These are phyloP conservation scores for Debaryomyces sp. DNA, from an alignment of 1,139 yeast genomes.

Conservation along the genomic window DNA sequence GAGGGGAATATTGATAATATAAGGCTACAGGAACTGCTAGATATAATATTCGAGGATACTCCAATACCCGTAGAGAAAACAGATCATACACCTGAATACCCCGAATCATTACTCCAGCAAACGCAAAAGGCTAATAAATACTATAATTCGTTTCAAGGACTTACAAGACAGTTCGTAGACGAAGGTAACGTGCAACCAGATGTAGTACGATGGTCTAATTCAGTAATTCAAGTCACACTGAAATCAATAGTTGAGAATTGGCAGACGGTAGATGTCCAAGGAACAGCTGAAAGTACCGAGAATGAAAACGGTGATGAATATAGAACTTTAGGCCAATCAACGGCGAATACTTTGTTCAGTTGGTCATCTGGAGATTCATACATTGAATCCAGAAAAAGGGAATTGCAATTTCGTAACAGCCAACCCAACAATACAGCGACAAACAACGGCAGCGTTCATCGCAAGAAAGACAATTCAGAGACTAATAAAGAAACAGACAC, in stretches of 20 bases:
- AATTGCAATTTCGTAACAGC: slow-evolving; percentile 18
- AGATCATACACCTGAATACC: slow-evolving; percentile 22
- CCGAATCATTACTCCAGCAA: slow-evolving; percentile 40
- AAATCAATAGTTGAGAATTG: slow-evolving; percentile 33
- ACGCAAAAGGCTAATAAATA: slow-evolving; percentile 33
- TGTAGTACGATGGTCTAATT: slow-evolving; percentile 39
- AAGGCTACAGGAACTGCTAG: slow-evolving; percentile 2
- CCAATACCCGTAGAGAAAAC: neutral
- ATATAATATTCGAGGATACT: slow-evolving; percentile 5
- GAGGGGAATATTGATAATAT: neutral
- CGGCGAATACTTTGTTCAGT: slow-evolving; percentile 41
- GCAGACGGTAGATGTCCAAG: slow-evolving; percentile 20
- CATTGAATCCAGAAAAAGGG: slow-evolving; percentile 35
- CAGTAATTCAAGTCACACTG: slow-evolving; percentile 33
- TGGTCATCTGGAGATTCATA: slow-evolving; percentile 51
- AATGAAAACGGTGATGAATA: neutral
- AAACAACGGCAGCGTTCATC: neutral
- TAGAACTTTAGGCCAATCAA: slow-evolving; percentile 9
- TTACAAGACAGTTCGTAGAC: slow-evolving; percentile 37
- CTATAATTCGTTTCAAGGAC: slow-evolving; percentile 38
- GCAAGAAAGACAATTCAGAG: slow-evolving; percentile 7
- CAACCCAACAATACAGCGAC: slow-evolving; percentile 2
- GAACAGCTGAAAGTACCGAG: slow-evolving; percentile 1
- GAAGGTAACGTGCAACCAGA: slow-evolving; percentile 13
- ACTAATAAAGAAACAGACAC: slow-evolving; percentile 5